Conservation (phyloP, 768 basidiomycete species). For the Strobilomyces dryophilus region DNA sequence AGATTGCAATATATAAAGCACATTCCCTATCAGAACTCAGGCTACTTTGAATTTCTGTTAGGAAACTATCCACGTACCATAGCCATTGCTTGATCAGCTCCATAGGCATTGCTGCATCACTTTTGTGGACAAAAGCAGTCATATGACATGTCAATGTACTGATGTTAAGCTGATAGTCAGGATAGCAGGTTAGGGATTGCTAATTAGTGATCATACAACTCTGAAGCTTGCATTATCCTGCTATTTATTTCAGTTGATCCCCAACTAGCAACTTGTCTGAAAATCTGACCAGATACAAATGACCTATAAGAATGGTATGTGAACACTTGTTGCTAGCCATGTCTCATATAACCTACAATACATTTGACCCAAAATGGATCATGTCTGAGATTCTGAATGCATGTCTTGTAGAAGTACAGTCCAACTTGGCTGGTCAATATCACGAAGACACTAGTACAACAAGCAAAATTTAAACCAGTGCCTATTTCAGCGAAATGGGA, state of each 20-base stretch:
- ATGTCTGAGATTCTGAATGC: conserved; percentile 5
- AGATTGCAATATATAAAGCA: conserved; percentile 10
- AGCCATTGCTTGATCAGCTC: background rate
- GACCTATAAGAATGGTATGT: conserved; percentile 10
- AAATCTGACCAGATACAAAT: conserved; percentile 20
- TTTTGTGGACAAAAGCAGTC: conserved; percentile 3
- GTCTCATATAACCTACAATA: conserved; percentile 8
- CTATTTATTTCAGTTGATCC: conserved; percentile 11
- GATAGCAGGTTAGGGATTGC: background rate
- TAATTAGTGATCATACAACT: conserved; percentile 7
- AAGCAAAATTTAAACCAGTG: background rate
- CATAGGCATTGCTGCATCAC: background rate
- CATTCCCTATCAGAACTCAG: conserved; percentile 8
- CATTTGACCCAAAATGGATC: conserved; percentile 23
- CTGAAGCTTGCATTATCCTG: conserved; percentile 13
- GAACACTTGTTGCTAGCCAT: background rate
- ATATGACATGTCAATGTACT: conserved; percentile 14
- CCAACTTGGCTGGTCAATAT: conserved; percentile 22
- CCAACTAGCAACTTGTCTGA: background rate
- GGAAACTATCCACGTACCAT: conserved; percentile 4
- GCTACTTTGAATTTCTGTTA: background rate
- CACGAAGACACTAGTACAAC: conserved; percentile 11
- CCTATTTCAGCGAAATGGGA: background rate
- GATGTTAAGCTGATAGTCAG: background rate
- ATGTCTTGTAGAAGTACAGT: conserved; percentile 19